Evolutionary conservation across 139 green algal species (phyloP), one percentile per base, ranked within the genome.

Genomic region (Spirogloea muscicola): DNA sequence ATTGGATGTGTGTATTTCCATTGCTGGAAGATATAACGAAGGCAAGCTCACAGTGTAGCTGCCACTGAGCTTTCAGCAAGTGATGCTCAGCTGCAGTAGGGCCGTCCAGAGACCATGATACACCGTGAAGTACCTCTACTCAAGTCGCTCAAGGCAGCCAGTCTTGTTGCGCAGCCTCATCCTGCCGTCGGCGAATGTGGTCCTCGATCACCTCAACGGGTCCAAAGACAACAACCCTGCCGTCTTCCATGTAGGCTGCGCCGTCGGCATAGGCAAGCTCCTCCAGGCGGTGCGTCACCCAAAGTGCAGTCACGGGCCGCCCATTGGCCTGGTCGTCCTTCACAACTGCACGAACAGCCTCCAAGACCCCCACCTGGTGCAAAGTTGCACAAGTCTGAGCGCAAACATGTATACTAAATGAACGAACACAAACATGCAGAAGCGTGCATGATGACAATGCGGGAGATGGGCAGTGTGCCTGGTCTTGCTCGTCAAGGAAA

Each of bases 271-370:
- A 94, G 34, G 86, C 71, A 34, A 99, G 84, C 88, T 99, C 94
- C 74, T 98, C 93, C 25, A 97, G 83, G 21, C 94, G 81, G 68
- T 99, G 94, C 5, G 94, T 99, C 21, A 98, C 93, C 94, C 94
- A 97, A 29, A 98, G 76, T 25, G 86, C 90, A 1, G 89, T 96
- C 25, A 97, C 88, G 31, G 67, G 77, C 39, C 18, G 13, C 13
- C 33, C 13, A 16, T 29, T 29, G 18, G 27, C 49, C 13, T 29
- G 6, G 1, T 29, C 49, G 10, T 29, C 49, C 49, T 60, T 90
- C 7, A 76, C 51, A 9, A 70, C 55, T 10, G 18, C 29, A 7
- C 41, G 36, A 42, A 85, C 63, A 0, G 80, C 46, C 63, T 79
- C 36, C 34, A 86, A 33, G 29, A 86, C 81, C 13, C 43, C 38